These are phyloP conservation scores for Vachellia pachyceras DNA, from an alignment of 306 rosid genomes.

Conservation along the genomic window DNA sequence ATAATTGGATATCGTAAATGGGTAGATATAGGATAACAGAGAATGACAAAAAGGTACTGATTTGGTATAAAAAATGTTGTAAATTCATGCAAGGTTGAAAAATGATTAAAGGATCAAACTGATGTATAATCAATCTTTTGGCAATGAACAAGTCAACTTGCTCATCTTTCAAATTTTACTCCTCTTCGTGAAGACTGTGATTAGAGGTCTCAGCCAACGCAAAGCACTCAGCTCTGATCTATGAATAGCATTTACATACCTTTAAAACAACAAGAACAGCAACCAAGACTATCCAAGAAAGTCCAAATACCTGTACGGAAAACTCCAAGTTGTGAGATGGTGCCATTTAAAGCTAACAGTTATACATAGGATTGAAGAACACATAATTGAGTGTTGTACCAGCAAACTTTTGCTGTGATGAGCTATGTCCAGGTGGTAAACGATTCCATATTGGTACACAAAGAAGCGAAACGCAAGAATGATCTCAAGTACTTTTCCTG, in stretches of 20 bases:
- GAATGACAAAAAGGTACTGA: not conserved
- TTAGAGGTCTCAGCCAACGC: conserved; percentile 18
- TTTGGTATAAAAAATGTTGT: not conserved
- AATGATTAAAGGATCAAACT: not conserved
- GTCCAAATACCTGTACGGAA: conserved; percentile 70
- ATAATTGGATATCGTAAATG: not conserved
- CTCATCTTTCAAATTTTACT: not conserved
- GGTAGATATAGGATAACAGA: not conserved
- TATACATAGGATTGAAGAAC: conserved; percentile 29
- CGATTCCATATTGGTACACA: conserved; percentile 87
- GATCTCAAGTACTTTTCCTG: conserved; percentile 86
- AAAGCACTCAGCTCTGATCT: conserved; percentile 10
- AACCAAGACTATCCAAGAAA: conserved; percentile 84
- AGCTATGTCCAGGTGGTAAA: conserved; percentile 86
- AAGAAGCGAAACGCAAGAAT: conserved; percentile 85
- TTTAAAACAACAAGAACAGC: conserved; percentile 74
- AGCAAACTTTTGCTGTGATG: conserved; percentile 66
- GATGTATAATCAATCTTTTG: not conserved
- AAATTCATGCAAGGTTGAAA: not conserved
- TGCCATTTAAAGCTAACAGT: conserved; percentile 13
- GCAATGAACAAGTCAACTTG: not conserved
- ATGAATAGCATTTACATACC: conserved; percentile 52
- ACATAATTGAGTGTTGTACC: conserved; percentile 56
- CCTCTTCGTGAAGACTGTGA: conserved; percentile 11
- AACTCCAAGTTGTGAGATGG: conserved; percentile 38